Percentiles rank a stretch among this genome's conserved stretches.
phyloP scores from a whole-genome alignment of 1,284 basidiomycete species.

The Takashimella koratensis region DNA sequence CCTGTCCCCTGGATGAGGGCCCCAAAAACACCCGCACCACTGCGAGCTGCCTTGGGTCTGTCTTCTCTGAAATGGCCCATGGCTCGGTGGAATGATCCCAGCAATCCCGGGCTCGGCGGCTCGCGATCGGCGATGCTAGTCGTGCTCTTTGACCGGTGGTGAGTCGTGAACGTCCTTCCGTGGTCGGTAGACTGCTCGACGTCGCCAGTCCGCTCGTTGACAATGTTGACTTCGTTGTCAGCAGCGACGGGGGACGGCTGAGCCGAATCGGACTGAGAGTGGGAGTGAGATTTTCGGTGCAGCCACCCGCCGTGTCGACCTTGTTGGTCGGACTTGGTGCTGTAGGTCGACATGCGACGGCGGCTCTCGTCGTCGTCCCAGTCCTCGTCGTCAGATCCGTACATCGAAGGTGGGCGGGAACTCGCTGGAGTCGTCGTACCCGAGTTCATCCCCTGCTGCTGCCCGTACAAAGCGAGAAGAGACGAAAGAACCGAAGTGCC shows the following conservation, averaged over 20 bases:
- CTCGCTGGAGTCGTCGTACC: conserved; percentile 39
- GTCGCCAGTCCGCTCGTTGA: background rate
- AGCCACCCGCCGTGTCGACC: background rate
- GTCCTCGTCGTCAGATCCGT: conserved; percentile 21
- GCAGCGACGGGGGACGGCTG: background rate
- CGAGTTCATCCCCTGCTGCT: conserved; percentile 29
- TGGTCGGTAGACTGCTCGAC: background rate
- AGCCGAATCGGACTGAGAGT: background rate
- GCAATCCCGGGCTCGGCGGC: conserved; percentile 10
- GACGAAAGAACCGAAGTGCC: conserved; percentile 44
- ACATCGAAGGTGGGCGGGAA: conserved; percentile 29
- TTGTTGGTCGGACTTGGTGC: conserved; percentile 7
- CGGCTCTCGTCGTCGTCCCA: conserved; percentile 20
- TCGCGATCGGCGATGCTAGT: conserved; percentile 8
- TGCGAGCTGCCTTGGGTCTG: conserved; percentile 57
- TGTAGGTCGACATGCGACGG: conserved; percentile 1
- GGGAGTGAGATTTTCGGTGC: background rate
- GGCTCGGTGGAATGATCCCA: conserved; percentile 13
- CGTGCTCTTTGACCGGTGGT: conserved; percentile 1
- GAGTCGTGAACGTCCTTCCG: background rate
- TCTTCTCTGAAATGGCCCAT: conserved; percentile 29
- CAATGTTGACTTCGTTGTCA: background rate
- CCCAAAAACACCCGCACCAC: conserved; percentile 66
- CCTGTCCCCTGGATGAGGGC: conserved; percentile 69
- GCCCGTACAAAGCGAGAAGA: conserved; percentile 41